Conservation (phyloP, 768 basidiomycete genomes). For the Amanita molliuscula region DNA sequence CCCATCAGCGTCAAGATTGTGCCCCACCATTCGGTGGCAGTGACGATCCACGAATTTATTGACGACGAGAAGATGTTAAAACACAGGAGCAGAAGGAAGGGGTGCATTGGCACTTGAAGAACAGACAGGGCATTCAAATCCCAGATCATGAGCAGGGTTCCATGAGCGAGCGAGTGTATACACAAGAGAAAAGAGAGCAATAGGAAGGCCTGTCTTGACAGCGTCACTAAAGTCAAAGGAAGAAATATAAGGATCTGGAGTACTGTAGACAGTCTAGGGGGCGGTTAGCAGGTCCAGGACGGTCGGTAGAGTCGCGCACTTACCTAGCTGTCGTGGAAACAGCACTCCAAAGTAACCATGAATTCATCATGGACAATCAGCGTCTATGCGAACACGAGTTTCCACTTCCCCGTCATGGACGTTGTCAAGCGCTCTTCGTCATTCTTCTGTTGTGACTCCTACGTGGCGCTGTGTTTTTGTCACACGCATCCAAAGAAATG, state of each 20-base stretch:
- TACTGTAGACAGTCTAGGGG: slow-evolving; percentile 57
- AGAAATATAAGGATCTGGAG: slow-evolving; percentile 77
- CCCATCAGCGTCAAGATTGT: slow-evolving; percentile 58
- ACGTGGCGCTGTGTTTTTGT: neutral
- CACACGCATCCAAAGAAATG: neutral
- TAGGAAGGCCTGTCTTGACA: slow-evolving; percentile 72
- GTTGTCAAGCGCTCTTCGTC: neutral
- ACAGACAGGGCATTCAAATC: slow-evolving; percentile 63
- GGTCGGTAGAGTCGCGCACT: slow-evolving; percentile 1
- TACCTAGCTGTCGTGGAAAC: slow-evolving; percentile 56
- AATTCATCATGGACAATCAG: slow-evolving; percentile 29
- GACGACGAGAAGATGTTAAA: slow-evolving; percentile 76
- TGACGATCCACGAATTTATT: slow-evolving; percentile 45
- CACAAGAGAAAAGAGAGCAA: slow-evolving; percentile 72
- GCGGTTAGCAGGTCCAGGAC: slow-evolving; percentile 1
- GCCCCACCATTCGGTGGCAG: slow-evolving; percentile 64
- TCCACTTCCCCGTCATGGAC: slow-evolving; percentile 6
- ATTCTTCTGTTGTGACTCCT: slow-evolving; percentile 2
- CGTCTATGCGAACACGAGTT: slow-evolving; percentile 3
- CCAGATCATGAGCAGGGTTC: slow-evolving; percentile 65
- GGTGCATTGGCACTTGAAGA: slow-evolving; percentile 79
- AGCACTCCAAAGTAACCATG: slow-evolving; percentile 60
- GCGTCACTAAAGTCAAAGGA: slow-evolving; percentile 75
- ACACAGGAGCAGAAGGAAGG: slow-evolving; percentile 75
- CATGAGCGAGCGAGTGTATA: slow-evolving; percentile 71